These are phyloP conservation scores for Malassezia caprae DNA, from an alignment of 1,284 basidiomycete genomes.

Conservation along the genomic window DNA sequence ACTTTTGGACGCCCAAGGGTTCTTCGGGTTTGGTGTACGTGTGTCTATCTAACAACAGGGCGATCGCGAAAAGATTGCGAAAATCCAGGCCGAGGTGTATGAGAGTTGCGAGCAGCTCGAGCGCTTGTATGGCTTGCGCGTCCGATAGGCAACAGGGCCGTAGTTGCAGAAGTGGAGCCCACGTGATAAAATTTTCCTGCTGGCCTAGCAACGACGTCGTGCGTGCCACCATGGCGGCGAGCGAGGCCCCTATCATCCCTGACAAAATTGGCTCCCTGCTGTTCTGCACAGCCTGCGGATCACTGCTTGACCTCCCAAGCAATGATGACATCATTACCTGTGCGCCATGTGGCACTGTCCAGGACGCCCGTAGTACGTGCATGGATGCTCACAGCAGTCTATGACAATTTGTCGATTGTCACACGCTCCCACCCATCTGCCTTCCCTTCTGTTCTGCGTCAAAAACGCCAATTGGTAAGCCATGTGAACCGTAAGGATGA, in stretches of 20 bases:
- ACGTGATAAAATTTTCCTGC: conserved; percentile 15
- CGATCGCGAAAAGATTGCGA: conserved; percentile 28
- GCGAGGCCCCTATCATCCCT: background rate
- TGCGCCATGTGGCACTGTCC: conserved; percentile 74
- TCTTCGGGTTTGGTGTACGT: conserved; percentile 17
- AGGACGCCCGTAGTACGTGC: conserved; percentile 54
- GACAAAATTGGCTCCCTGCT: conserved; percentile 66
- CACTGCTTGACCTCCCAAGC: conserved; percentile 70
- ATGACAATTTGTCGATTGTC: conserved; percentile 79
- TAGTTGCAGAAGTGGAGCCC: background rate
- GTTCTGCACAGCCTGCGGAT: conserved; percentile 87
- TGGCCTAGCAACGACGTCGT: background rate
- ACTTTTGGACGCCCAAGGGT: conserved; percentile 14
- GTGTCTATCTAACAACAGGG: conserved; percentile 17
- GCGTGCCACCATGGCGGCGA: background rate
- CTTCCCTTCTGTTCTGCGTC: conserved; percentile 77
- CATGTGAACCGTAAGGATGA: conserved; percentile 20
- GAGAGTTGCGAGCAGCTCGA: conserved; percentile 41
- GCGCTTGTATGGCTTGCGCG: conserved; percentile 19
- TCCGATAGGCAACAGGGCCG: conserved; percentile 3
- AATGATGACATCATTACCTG: conserved; percentile 70
- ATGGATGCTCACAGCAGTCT: conserved; percentile 56
- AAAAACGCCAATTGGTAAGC: conserved; percentile 76
- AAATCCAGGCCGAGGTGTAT: conserved; percentile 33
- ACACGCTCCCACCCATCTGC: conserved; percentile 86